Base-by-base conservation (phyloP, 2,329 filamentous ascomycete genomes). In the Cadophora luteo-olivacea region DNA sequence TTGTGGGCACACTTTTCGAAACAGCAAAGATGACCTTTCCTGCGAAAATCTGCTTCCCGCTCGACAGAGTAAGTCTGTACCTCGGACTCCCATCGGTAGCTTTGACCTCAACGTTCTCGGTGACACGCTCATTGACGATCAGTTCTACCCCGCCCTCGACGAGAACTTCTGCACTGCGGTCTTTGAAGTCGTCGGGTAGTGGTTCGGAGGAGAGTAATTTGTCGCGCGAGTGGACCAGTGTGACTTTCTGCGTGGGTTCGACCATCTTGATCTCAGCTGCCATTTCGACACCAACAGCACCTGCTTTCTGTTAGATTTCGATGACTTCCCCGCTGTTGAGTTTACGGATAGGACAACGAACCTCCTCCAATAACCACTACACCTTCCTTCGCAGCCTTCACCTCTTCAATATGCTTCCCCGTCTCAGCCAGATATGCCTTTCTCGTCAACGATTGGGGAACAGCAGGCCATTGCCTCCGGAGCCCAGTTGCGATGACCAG, bases 261-360 rank as follows among this genome's bases (percentile, higher is more conserved):
- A 89, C 81, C 57, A 86, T 78, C 79, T 94, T 94, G 65, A 94
- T 82, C 80, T 96, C 92, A 1, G 91, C 88, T 0, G 92, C 91
- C 85, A 95, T 93, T 78, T 95, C 92, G 65, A 94, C 89, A 9
- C 92, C 92, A 0, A 94, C 92, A 7, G 92, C 92, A 61, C 91
- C 85, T 87, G 67, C 55, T 14, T n/a, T 19, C 29, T n/a, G 12
- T 58, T 19, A 68, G 49, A 16, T 0, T 0, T 3, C 12, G 36
- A 38, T 29, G 5, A 55, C 41, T 25, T 57, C 22, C 48, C 49
- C 24, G 25, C 14, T 45, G 1, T 2, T 4, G 7, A 29, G 3
- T 22, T 19, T n/a, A 19, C 16, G 60, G 22, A 22, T 14, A 51
- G 52, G 14, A 74, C 75, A 74, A 29, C 29, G 29, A 67, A 85